Evolutionary conservation across 75 land plant genomes (phyloP).

Genomic region (Picea glauca): DNA sequence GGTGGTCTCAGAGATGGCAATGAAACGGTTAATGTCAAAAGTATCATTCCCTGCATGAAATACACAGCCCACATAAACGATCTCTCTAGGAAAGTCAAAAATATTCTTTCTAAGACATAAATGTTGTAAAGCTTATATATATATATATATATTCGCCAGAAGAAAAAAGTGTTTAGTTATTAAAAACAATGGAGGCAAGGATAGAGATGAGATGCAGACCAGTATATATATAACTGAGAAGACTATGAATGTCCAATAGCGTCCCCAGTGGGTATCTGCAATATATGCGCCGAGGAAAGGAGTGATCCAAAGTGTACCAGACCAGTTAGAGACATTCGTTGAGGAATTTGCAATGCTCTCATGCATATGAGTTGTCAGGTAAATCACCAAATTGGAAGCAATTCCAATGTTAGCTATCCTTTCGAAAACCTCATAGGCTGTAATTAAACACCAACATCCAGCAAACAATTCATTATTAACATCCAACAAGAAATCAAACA

Average conservation of each 20-base stretch:
- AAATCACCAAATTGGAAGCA: constrained; percentile 60
- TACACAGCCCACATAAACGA: neutral
- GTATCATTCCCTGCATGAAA: constrained; percentile 46
- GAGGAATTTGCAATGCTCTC: constrained; percentile 62
- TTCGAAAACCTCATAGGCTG: too few species aligned
- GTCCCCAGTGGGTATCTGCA: constrained; percentile 63
- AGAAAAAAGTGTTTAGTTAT: too few species aligned
- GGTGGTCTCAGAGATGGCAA: too few species aligned
- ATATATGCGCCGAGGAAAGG: neutral
- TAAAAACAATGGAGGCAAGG: neutral
- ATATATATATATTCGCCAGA: too few species aligned
- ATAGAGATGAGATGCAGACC: constrained; percentile 5
- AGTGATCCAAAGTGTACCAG: constrained; percentile 18
- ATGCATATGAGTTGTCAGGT: constrained; percentile 55
- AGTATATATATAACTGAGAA: constrained; percentile 8
- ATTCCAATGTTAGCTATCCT: neutral
- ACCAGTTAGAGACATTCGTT: constrained; percentile 72
- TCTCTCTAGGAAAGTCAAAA: too few species aligned
- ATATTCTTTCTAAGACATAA: too few species aligned
- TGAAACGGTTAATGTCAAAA: neutral
- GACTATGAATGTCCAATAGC: constrained; percentile 10
- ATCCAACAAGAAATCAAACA: too few species aligned
- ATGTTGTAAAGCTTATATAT: too few species aligned
- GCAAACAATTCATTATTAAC: too few species aligned
- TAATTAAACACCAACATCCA: too few species aligned